Evolutionary conservation across 2,329 filamentous ascomycete genomes (phyloP), one percentile per base, ranked within the genome.

Genomic region (Seiridium cupressi): DNA sequence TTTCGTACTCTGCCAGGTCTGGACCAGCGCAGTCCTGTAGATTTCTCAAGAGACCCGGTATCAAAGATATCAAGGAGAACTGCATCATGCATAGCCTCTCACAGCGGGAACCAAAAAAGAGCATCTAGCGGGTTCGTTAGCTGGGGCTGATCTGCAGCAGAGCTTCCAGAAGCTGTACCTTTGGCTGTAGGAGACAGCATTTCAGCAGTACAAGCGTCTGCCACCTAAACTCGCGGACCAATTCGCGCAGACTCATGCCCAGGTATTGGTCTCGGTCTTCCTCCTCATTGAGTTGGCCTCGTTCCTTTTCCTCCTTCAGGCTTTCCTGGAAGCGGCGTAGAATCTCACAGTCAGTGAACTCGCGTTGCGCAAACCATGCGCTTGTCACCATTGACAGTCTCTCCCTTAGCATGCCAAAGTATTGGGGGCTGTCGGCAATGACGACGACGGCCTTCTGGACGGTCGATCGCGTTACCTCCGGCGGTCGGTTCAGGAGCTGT

Each of bases 361-460:
- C 92, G 62, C 81, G 89, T 80, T 99, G 95, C 63, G 90, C 91
- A 76, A 99, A 99, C 95, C 95, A 99, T 32, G 94, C 94, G 68
- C 89, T 90, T 3, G 94, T 97, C 13, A 99, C 93, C 38, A 97
- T 88, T 54, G 91, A 90, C 64, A 99, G 79, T 66, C 95, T 89
- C 76, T 98, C 92, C 69, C 94, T 88, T 72, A 99, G 79, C 78
- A 95, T 91, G 59, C 93, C 93, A 74, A 99, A 96, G 69, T 88
- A 88, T 71, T 95, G 91, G 7, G 95, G 95, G 64, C 87, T 92
- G 75, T 97, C 92, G 58, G 92, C 93, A 67, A 99, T 92, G 59
- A 97, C 93, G 51, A 99, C 94, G 3, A 99, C 93, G 11, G 94
- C 95, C 79, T 99, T 99, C 74, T 99, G 95, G 47, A 99, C 95